Conservation (phyloP, 1,139 yeast species). For the Hansenula sp. region DNA sequence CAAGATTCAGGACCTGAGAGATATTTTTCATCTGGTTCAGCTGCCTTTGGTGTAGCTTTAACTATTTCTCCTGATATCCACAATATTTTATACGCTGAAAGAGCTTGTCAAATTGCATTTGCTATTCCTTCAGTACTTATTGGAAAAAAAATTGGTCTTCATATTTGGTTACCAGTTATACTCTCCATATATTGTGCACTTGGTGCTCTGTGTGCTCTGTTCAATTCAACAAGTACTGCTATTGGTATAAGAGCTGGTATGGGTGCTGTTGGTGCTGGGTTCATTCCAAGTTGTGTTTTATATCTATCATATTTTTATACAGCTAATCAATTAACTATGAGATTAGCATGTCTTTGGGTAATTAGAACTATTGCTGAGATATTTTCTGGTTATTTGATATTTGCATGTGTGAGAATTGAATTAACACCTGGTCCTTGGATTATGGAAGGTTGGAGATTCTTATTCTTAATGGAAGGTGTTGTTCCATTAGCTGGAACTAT, state of each 20-base stretch:
- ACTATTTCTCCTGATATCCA: neutral
- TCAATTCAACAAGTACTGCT: slow-evolving; percentile 34
- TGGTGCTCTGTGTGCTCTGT: slow-evolving; percentile 39
- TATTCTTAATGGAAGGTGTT: slow-evolving; percentile 52
- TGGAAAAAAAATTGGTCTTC: slow-evolving; percentile 49
- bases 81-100: slow-evolving; percentile 14
- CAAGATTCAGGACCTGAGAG: too few relatives aligned
- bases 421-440: neutral
- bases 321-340: slow-evolving; percentile 39
- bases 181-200: slow-evolving; percentile 47
- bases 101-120: neutral
- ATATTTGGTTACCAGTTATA: slow-evolving; percentile 49
- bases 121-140: slow-evolving; percentile 44
- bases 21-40: too few relatives aligned
- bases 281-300: slow-evolving; percentile 46
- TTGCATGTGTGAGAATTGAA: neutral
- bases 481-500: slow-evolving; percentile 46
- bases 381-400: neutral
- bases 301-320: slow-evolving; percentile 54
- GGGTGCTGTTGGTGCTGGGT: slow-evolving; percentile 50
- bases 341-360: slow-evolving; percentile 45
- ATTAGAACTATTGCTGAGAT: neutral
- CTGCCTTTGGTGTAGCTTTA: neutral
- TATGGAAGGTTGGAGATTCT: slow-evolving; percentile 43
- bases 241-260: slow-evolving; percentile 39